Conservation (phyloP, 371 early-diverging fungal genomes). For the Mortierella sp. region DNA sequence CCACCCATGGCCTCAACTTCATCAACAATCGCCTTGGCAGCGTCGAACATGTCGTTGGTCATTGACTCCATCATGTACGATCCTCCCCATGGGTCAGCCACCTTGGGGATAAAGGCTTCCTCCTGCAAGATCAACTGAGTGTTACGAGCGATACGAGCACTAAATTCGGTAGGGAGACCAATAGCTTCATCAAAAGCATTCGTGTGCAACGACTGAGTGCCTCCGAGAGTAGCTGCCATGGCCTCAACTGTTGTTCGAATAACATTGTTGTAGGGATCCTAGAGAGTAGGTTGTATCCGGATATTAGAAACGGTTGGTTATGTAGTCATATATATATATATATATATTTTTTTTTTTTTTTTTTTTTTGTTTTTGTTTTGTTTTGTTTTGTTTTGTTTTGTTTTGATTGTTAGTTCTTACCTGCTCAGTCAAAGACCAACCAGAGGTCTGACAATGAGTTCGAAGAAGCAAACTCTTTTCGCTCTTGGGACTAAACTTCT, state of each 20-base stretch:
- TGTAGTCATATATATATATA: not conserved
- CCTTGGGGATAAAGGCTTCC: constrained; percentile 84
- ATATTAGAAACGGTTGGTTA: not conserved
- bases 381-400: too few relatives aligned
- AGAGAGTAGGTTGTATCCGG: not conserved
- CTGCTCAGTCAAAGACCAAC: constrained; percentile 91
- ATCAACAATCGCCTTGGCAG: constrained; percentile 71
- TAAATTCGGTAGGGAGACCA: constrained; percentile 85
- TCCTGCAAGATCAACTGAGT: constrained; percentile 89
- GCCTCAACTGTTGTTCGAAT: constrained; percentile 90
- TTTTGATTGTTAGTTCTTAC: too few relatives aligned
- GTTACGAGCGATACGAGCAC: constrained; percentile 87
- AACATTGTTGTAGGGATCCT: constrained; percentile 90
- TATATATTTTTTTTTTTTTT: not conserved
- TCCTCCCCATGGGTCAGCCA: constrained; percentile 90
- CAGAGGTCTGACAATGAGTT: constrained; percentile 91
- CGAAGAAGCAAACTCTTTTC: constrained; percentile 80
- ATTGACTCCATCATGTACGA: constrained; percentile 93
- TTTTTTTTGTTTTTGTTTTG: too few relatives aligned
- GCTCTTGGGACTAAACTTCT: constrained; percentile 79
- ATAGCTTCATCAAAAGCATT: constrained; percentile 90
- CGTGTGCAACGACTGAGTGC: constrained; percentile 89
- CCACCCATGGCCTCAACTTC: constrained; percentile 88
- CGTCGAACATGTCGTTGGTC: constrained; percentile 79
- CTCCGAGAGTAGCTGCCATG: constrained; percentile 89